Conservation (phyloP, 1,139 yeast species). For the Suhomyces coccinellae region DNA sequence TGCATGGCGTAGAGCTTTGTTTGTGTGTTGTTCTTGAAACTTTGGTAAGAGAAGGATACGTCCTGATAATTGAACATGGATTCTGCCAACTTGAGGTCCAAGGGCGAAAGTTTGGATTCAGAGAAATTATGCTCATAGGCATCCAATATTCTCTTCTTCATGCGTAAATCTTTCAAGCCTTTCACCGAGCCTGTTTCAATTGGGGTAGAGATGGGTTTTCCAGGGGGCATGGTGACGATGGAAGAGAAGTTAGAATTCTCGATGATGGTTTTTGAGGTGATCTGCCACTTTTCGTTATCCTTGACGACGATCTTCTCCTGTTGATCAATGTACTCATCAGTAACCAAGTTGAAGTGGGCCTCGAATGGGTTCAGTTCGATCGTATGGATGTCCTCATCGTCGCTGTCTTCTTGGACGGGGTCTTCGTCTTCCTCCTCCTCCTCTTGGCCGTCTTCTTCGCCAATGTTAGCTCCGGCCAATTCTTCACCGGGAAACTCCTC, state of each 20-base stretch:
- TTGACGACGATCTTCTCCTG: slow-evolving; percentile 24
- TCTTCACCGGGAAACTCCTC: slow-evolving; percentile 36
- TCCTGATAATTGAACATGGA: slow-evolving; percentile 77
- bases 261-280: slow-evolving; percentile 18
- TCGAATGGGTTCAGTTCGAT: slow-evolving; percentile 64
- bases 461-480: slow-evolving; percentile 19
- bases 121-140: slow-evolving; percentile 25
- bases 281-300: slow-evolving; percentile 29
- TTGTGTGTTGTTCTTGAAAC: slow-evolving; percentile 47
- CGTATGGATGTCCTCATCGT: slow-evolving; percentile 25
- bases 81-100: slow-evolving; percentile 41
- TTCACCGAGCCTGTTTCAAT: slow-evolving; percentile 1
- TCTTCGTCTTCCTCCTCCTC: slow-evolving; percentile 32
- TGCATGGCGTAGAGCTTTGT: slow-evolving; percentile 70
- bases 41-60: slow-evolving; percentile 57
- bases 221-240: slow-evolving; percentile 34
- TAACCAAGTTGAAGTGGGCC: slow-evolving; percentile 60
- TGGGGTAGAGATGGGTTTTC: slow-evolving; percentile 17
- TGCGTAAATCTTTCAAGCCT: slow-evolving; percentile 15
- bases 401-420: slow-evolving; percentile 27
- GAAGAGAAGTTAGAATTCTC: slow-evolving; percentile 24
- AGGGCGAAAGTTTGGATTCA: slow-evolving; percentile 14
- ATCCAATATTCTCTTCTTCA: slow-evolving; percentile 36
- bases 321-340: slow-evolving; percentile 46
- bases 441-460: slow-evolving; percentile 34